Evolutionary conservation across 176 grass and related monocot genomes (phyloP), one percentile per base, ranked within the genome.

Genomic region (Oryza meridionalis): DNA sequence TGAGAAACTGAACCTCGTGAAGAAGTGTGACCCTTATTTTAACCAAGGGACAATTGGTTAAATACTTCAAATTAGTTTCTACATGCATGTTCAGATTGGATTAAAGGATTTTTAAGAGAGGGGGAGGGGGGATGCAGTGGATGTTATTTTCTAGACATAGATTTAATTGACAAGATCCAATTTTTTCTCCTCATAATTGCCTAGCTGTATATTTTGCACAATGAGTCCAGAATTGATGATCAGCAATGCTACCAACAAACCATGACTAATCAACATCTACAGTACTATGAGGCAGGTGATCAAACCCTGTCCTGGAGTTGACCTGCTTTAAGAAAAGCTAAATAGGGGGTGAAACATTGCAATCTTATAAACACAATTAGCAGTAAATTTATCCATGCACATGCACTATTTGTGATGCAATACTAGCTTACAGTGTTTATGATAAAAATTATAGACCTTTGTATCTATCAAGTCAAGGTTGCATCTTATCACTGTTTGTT

Each of bases 271-370:
- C 33, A 58, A 3, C 75, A 55, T 44, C 80, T 16, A 45, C 69
- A 45, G 26, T 65, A 17, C 78, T 25, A 21, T 1, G 7, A 35
- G 68, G 59, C 79, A 32, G 84, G 69, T 86, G 80, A 75, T 90
- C 84, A 62, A 79, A 61, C 76, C 62, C 80, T 79, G 63, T 90
- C 84, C 40, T 79, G 19, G 17, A 45, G 80, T 87, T 84, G 80
- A 80, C 80, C 84, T 70, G 45, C 74, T 50, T 22, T 70, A 76
- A 35, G 6, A 78, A 50, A 68, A 83, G 29, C 2, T 25, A 21
- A 44, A 15, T 17, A 14, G 11, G 27, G 51, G 80, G 74, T 75
- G 84, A 75, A 80, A 80, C 69, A 76, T 70, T 87, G 40, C 63
- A 44, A 65, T 80, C 84, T 43, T 79, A 86, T 83, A 32, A 68